Evolutionary conservation across 768 basidiomycete species (phyloP), one percentile per base, ranked within the genome.

Genomic region (Rhizopogon rudus): DNA sequence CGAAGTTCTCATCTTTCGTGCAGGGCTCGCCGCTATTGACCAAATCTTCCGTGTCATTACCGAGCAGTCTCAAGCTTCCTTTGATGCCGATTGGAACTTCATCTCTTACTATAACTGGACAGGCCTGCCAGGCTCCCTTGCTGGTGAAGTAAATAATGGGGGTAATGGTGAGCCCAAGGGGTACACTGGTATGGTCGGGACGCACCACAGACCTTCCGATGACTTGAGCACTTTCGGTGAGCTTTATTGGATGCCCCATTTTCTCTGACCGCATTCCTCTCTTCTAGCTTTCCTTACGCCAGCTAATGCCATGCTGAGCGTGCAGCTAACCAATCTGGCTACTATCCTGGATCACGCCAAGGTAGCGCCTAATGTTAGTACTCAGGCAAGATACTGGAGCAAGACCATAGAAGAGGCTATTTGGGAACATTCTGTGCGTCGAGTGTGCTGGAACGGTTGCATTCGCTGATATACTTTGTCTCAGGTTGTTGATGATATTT

Each of bases 41-140:
- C 84, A 88, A 62, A 83, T 91, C 35, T 87, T 91, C 68, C 81
- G 82, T 40, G 87, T 90, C 45, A 84, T 91, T 53, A 75, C 81
- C 57, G 88, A 91, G 64, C 88, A 91, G 63, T 88, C 88, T 3
- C 87, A 88, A 62, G 61, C 73, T 4, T 81, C 84, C 3, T 89
- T 87, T 57, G 87, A 89, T 61, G 73, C 74, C 16, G 66, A 87
- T 69, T 90, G 83, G 73, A 84, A 87, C 66, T 82, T 86, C 62
- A 74, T 89, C 51, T 88, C 87, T 6, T 88, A 82, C 67, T 91
- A 88, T 66, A 89, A 88, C 64, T 91, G 88, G 89, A 90, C 88
- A 5, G 88, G 89, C 16, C 81, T 81, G 14, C 68, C 75, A 50
- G 85, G 86, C 12, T 14, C 75, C 20, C 65, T 89, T 43, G 76